Evolutionary conservation across 139 green algal species (phyloP).

Genomic region (Microglena sp.): DNA sequence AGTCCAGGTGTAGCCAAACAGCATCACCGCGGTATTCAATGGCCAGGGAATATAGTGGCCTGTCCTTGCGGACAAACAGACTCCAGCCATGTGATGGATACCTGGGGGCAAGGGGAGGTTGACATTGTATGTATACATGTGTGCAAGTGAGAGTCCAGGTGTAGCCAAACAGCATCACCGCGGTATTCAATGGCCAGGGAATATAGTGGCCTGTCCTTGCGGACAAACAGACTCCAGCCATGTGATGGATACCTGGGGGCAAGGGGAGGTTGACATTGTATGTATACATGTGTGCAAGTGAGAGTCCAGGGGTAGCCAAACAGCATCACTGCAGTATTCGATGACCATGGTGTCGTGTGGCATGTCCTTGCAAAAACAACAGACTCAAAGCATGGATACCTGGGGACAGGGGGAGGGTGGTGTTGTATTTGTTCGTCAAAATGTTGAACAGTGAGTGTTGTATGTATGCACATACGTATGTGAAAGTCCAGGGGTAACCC

Average conservation of each 20-base stretch:
- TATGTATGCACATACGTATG: too few species aligned
- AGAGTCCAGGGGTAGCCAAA: conserved; percentile 63
- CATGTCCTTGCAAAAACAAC: conserved; percentile 56
- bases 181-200: conserved; percentile 82
- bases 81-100: conserved; percentile 84
- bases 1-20: conserved; percentile 59
- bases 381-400: conserved; percentile 83
- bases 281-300: too few species aligned
- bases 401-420: too few species aligned
- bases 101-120: too few species aligned
- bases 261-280: too few species aligned
- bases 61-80: conserved; percentile 57
- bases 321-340: conserved; percentile 76
- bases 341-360: conserved; percentile 72
- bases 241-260: conserved; percentile 71
- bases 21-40: conserved; percentile 80
- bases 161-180: conserved; percentile 61
- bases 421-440: too few species aligned
- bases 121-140: too few species aligned
- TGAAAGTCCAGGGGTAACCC: too few species aligned
- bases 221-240: conserved; percentile 80
- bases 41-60: conserved; percentile 71
- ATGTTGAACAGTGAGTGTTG: too few species aligned
- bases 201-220: conserved; percentile 52
- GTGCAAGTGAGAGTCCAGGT: conserved; percentile 49